Percentiles rank a stretch among this genome's conserved stretches.
These are phyloP conservation scores for Didymella sp. DNA, from an alignment of 2,329 filamentous ascomycete species.

Conservation along the genomic window DNA sequence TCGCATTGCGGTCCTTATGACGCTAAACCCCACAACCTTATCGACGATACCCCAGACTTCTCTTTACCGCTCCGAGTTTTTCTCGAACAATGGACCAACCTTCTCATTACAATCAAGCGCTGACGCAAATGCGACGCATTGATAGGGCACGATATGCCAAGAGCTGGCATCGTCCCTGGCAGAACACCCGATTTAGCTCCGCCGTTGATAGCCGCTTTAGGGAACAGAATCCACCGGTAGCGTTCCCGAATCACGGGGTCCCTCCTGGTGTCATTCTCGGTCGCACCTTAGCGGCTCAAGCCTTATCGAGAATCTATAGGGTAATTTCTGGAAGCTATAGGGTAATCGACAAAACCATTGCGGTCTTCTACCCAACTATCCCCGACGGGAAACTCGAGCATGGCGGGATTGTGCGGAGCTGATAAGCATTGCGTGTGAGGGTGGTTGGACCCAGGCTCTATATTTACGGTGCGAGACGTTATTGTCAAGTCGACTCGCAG, in stretches of 20 bases:
- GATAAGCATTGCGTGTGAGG: constrained; percentile 30
- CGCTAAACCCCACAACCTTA: constrained; percentile 28
- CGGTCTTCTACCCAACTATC: constrained; percentile 18
- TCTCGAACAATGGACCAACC: constrained; percentile 30
- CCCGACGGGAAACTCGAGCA: constrained; percentile 19
- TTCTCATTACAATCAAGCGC: constrained; percentile 28
- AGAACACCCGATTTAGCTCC: constrained; percentile 27
- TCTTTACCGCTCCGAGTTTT: constrained; percentile 26
- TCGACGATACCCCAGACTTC: constrained; percentile 20
- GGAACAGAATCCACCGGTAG: constrained; percentile 38
- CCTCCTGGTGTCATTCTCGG: constrained; percentile 37
- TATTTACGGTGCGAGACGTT: constrained; percentile 7
- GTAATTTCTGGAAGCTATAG: constrained; percentile 45
- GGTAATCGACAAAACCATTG: constrained; percentile 43
- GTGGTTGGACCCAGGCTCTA: constrained; percentile 3
- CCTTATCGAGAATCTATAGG: constrained; percentile 46
- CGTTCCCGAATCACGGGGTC: constrained; percentile 24
- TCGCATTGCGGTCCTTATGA: constrained; percentile 27
- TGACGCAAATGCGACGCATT: constrained; percentile 16
- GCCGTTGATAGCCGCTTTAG: constrained; percentile 43
- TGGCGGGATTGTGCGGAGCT: constrained; percentile 32
- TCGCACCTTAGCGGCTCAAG: constrained; percentile 25
- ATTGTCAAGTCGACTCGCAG: constrained; percentile 12
- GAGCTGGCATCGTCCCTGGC: constrained; percentile 21
- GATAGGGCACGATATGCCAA: constrained; percentile 29